Base-by-base conservation (phyloP, 345 rosid genomes). In the Hypericum perforatum region DNA sequence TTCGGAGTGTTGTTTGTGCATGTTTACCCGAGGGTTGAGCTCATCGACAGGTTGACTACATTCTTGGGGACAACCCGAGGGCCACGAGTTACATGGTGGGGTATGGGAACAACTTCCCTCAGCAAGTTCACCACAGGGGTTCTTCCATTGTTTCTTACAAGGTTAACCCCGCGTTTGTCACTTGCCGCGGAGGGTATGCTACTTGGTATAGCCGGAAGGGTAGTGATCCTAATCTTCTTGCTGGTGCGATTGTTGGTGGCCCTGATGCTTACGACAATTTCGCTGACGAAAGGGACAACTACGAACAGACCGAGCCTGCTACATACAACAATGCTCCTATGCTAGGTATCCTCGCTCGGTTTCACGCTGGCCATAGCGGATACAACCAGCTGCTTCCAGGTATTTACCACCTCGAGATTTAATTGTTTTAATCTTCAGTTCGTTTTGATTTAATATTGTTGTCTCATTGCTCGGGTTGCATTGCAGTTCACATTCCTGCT, bases 51-150 rank as follows among this genome's bases (percentile, higher is more conserved):
- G 88, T 86, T 41, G 99, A 94, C 60, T 94, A 94, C 63, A 79
- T 94, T 57, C 92, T 94, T 45, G 99, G 97, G 29, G 99, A 94
- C 71, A 94, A 94, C 66, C 99, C 99, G 0, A 77, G 94, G 68
- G 95, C 89, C 9, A 94, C 94, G 5, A 89, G 97, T 54, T 94
- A 94, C 63, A 84, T 94, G 99, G 95, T 94, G 40, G 99, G 97
- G 0, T 94, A 88, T 48, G 97, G 99, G 37, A 84, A 79, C 83
- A 89, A 89, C 64, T 94, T 74, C 63, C 99, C 99, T 1, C 71
- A 77, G 53, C 84, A 82, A 63, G 94, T 89, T 56, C 99, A 94
- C 58, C 99, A 94, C 64, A 61, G 99, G 40, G 99, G 69, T 37
- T 83, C 99, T 7, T 94, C 99, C 3, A 94, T 94, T 39, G 95